Percentiles rank a stretch among this genome's conserved stretches.
These are phyloP conservation scores for Achaetomium macrosporum DNA, from an alignment of 2,329 filamentous ascomycete species.

Conservation along the genomic window DNA sequence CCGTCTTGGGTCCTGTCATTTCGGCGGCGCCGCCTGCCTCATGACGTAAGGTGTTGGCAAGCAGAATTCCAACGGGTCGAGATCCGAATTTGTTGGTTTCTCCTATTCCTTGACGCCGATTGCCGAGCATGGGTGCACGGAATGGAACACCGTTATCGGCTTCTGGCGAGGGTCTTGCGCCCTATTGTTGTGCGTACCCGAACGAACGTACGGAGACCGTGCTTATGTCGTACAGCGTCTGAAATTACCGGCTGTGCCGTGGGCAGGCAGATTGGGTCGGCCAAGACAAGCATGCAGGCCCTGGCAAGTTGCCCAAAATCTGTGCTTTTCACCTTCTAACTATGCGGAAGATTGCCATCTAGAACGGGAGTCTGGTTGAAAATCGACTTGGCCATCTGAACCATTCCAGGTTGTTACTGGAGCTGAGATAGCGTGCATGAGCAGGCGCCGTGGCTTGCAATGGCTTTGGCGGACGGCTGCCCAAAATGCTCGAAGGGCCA, in stretches of 20 bases:
- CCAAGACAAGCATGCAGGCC: slow-evolving; percentile 1
- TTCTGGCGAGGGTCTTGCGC: too few species aligned
- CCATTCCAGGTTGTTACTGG: too few species aligned
- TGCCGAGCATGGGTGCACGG: slow-evolving; percentile 1
- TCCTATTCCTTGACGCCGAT: not conserved
- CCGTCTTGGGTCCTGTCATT: slow-evolving; percentile 13
- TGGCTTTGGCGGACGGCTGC: too few species aligned
- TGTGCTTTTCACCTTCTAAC: not conserved
- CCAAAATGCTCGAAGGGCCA: too few species aligned
- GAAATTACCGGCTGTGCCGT: slow-evolving; percentile 17
- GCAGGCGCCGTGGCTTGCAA: too few species aligned
- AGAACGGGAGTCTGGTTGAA: not conserved
- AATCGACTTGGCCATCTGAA: slow-evolving; percentile 1
- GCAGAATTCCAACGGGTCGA: not conserved
- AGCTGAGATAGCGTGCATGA: too few species aligned
- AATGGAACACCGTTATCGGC: not conserved
- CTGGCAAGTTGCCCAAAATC: not conserved
- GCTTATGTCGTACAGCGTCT: slow-evolving; percentile 6
- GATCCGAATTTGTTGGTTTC: not conserved
- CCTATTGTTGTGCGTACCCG: not conserved
- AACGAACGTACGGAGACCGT: not conserved
- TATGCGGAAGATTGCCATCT: not conserved
- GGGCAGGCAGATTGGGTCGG: slow-evolving; percentile 21
- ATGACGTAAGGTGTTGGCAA: not conserved
- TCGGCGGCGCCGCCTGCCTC: slow-evolving; percentile 9